A percentile compares a stretch with the other conserved stretches of the same genome.
Evolutionary conservation across 116 monocot species (phyloP).

Genomic region (Posidonia oceanica): DNA sequence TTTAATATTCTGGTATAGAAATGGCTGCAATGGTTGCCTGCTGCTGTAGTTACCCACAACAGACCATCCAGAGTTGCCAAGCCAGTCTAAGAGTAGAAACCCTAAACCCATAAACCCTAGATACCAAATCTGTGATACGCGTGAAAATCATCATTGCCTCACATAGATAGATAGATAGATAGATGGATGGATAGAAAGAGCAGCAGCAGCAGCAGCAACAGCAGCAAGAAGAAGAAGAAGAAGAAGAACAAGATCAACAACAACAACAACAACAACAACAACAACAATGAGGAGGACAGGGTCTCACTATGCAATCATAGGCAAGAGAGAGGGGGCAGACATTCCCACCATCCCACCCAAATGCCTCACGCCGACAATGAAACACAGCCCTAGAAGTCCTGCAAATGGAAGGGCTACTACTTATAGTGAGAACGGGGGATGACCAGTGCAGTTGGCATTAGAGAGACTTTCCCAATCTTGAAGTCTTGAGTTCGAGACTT

Average conservation of each 20-base stretch:
- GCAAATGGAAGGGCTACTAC: no score
- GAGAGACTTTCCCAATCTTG: no score
- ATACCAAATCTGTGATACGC: background rate
- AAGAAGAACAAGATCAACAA: background rate
- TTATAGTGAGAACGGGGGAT: background rate
- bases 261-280: background rate
- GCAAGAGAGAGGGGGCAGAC: background rate
- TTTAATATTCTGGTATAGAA: background rate
- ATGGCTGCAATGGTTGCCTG: slow-evolving; percentile 4
- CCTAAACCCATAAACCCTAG: background rate
- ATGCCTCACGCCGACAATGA: background rate
- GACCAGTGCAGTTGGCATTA: no score
- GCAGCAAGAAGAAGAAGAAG: no score
- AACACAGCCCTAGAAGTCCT: no score
- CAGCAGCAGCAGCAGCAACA: no score
- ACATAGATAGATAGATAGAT: no score
- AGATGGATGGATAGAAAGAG: background rate
- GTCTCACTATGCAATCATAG: background rate
- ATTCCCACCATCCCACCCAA: background rate
- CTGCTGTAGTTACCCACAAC: background rate
- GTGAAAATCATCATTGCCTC: background rate
- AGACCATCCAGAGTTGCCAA: slow-evolving; percentile 3
- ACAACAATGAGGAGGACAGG: background rate
- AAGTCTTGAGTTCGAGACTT: no score
- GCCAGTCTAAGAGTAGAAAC: background rate